Evolutionary conservation across 2,329 filamentous ascomycete genomes (phyloP).

Genomic region (Ophiobolus disseminans): DNA sequence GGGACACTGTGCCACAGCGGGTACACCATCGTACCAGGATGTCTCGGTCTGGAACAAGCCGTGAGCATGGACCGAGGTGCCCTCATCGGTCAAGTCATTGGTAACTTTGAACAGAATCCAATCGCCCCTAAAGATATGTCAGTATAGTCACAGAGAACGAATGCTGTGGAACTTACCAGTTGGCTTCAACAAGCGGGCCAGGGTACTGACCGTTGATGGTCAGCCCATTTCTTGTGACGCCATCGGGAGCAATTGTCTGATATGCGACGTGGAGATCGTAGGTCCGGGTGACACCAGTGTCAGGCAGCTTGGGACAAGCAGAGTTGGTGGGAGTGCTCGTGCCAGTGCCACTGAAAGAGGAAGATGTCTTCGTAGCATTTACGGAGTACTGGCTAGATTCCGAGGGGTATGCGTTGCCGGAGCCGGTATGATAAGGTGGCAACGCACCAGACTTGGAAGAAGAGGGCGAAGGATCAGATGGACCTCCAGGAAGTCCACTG

Average conservation of each 20-base stretch:
- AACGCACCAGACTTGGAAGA: constrained; percentile 2
- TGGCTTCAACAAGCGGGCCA: constrained; percentile 42
- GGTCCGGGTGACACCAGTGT: constrained; percentile 42
- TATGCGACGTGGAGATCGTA: constrained; percentile 37
- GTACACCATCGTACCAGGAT: constrained; percentile 48
- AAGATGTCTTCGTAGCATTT: constrained; percentile 13
- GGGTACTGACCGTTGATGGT: constrained; percentile 43
- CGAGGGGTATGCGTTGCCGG: constrained; percentile 5
- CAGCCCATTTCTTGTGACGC: constrained; percentile 36
- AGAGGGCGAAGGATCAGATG: constrained; percentile 7
- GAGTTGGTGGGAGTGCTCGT: constrained; percentile 17
- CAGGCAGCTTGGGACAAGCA: constrained; percentile 35
- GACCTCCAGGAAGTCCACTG: constrained; percentile 21
- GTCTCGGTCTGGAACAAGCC: constrained; percentile 43
- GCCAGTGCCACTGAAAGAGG: constrained; percentile 5
- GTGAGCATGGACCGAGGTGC: constrained; percentile 46
- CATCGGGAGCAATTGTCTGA: constrained; percentile 40
- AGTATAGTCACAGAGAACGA: background rate
- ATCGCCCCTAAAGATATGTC: constrained; percentile 31
- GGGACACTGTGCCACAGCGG: constrained; percentile 45
- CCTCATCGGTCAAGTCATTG: constrained; percentile 43
- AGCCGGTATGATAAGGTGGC: constrained; percentile 17
- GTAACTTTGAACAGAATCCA: constrained; percentile 36
- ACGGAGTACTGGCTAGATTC: constrained; percentile 1
- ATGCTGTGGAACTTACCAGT: constrained; percentile 27